Base-by-base conservation (phyloP, 1,139 yeast species). In the Scheffersomyces titani region DNA sequence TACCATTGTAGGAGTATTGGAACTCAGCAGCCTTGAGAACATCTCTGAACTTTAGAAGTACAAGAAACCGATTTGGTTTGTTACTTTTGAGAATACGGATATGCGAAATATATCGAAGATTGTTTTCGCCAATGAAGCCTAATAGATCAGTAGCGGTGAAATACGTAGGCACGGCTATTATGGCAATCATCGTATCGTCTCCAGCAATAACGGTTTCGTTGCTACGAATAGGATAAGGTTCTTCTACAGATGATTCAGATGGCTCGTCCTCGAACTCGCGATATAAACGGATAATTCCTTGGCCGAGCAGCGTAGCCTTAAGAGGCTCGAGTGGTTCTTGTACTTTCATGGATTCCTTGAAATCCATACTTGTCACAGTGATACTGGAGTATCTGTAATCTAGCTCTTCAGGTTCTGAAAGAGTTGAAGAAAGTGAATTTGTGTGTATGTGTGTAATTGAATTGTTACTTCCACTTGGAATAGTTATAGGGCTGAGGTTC, bases 131-230 rank as follows among this genome's bases (percentile, higher is more conserved):
- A 16, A 93, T 83, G 67, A 87, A 92, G 6, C 94, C 96, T 19
- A 92, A 70, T 24, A 93, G 70, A 67, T 92, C 98, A 18, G 92
- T 89, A 0, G 96, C 91, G 0, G 97, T 88, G 70, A 92, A 87
- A 69, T 92, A 93, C 4, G 92, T 87, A 0, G 98, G 98, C 0
- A 92, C 87, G 0, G 97, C 94, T 36, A 92, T 73, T 22, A 93
- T 89, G 0, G 96, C 86, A 6, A 91, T 83, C 74, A 90, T 86
- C 0, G 89, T 84, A 47, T 81, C 87, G 64, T 87, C 89, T 1
- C 85, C 86, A 2, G 49, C 24, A 9, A 46, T 46, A 6, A 46
- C 49, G 7, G 49, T 46, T 19, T 46, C 49, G 24, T 19, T 22
- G 19, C n/a, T 19, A 13, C 24, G 24, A 19, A 46, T 46, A 9